Percentiles rank a stretch among this genome's conserved stretches.
Conservation (phyloP, 352 stramenopile species). For the Peronospora destructor region DNA sequence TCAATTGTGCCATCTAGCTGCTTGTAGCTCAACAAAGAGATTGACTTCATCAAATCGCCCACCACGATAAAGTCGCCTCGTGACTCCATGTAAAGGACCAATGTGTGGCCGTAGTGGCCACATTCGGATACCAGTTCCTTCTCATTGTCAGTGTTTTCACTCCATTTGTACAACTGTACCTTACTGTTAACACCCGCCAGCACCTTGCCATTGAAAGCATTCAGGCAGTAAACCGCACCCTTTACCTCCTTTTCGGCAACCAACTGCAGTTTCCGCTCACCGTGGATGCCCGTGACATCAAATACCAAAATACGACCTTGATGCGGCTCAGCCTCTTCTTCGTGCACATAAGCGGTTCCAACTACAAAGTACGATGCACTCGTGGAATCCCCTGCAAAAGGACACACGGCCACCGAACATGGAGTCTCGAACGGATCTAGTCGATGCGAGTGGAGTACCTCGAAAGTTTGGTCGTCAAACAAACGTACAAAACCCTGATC, state of each 20-base stretch:
- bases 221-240: conserved; percentile 93
- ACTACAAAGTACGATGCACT: conserved; percentile 79
- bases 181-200: conserved; percentile 93
- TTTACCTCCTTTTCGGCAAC: conserved; percentile 91
- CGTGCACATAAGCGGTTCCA: conserved; percentile 88
- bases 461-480: conserved; percentile 96
- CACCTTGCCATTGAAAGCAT: conserved; percentile 91
- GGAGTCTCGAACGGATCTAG: conserved; percentile 86
- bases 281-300: conserved; percentile 65
- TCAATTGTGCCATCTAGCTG: conserved; percentile 88
- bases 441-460: conserved; percentile 82
- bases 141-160: conserved; percentile 81
- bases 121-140: conserved; percentile 89
- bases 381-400: conserved; percentile 71
- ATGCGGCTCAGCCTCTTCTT: conserved; percentile 93
- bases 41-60: conserved; percentile 95
- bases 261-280: conserved; percentile 83
- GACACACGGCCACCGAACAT: conserved; percentile 75
- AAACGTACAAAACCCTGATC: conserved; percentile 90
- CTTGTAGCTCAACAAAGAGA: conserved; percentile 93
- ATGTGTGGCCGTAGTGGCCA: conserved; percentile 92
- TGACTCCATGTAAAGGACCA: conserved; percentile 93
- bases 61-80: conserved; percentile 93
- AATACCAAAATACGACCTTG: conserved; percentile 93
- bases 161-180: conserved; percentile 90